Evolutionary conservation across 495 filamentous ascomycete genomes (phyloP), one percentile per base, ranked within the genome.

Genomic region (Aspergillus ellipticus): DNA sequence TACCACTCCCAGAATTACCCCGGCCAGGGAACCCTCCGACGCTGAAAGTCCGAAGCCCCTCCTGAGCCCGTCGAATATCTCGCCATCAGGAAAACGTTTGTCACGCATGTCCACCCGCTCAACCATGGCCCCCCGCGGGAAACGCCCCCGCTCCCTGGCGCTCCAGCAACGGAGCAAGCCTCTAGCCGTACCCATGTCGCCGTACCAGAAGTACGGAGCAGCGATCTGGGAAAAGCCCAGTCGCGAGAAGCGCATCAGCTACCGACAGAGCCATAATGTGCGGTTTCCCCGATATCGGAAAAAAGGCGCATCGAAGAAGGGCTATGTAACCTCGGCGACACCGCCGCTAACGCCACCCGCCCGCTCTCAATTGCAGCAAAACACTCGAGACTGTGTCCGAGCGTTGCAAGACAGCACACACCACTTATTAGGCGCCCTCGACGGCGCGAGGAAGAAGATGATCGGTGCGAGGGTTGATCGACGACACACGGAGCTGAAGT

Each of bases 401-500:
- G 68, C 57, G 13, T 49, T 77, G 31, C 67, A 72, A 16, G 56
- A 60, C 15, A 67, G 68, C 9, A 74, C 58, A 3, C 67, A 54
- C 29, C 63, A 67, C 10, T 55, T 72, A 6, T 56, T 66, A 3
- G 49, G 62, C 6, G 68, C 65, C 8, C 56, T 74, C 22, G 70
- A 67, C 15, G 65, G 63, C 0, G 73, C 68, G 16, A 65, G 67
- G 56, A 69, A 69, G 56, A 68, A 66, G 58, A 68, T 74, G 37
- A 57, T 52, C 31, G 62, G 70, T 47, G 54, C 66, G 22, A 68
- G 70, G 35, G 61, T 66, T 13, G 71, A 75, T 41, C 67, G 67
- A 16, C 61, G 70, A 15, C 67, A 74, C 28, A 71, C 68, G 41
- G 55, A 66, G 39, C 28, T 79, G 55, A 80, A 78, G 64, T 65